Evolutionary conservation across 805 yeast species (phyloP), one percentile per base, ranked within the genome.

Genomic region (Hanseniaspora valbyensis): DNA sequence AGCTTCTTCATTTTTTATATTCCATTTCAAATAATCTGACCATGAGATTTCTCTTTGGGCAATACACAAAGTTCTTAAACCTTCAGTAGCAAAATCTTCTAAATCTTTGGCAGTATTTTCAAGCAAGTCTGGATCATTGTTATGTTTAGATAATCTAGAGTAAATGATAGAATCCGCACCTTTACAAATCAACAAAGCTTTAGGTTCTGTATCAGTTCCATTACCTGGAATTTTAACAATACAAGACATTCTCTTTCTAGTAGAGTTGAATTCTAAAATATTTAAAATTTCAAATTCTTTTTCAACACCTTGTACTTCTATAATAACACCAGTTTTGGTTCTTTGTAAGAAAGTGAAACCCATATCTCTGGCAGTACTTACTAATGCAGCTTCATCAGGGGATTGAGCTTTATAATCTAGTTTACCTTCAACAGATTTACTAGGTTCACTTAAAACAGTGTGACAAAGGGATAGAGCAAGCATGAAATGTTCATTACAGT

Each of bases 231-330:
- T 70, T 61, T 81, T 82, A 34, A 83, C 72, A 55, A 83, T 80
- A 14, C 84, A 83, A 72, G 89, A 81, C 94, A 83, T 83, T 72
- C 94, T 79, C 68, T 83, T 83, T 69, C 94, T 77, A 0, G 92
- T 81, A 7, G 92, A 83, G 58, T 84, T 84, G 66, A 84, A 84
- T 59, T 83, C 92, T 55, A 84, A 65, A 19, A 80, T 74, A 58
- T 83, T 83, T 54, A 84, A 64, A 29, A 84, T 70, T 60, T 82
- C 85, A 61, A 77, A 83, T 56, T 83, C 89, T 59, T 80, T 78
- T 53, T 73, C 71, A 44, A 70, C 73, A 54, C 92, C 92, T 63
- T 81, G 87, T 34, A 79, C 78, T 50, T 79, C 78, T 42, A 84
- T 69, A 44, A 82, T 66, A 18, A 81, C 59, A 52, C 90, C 92